phyloP scores from a whole-genome alignment of 2,329 filamentous ascomycete species.

The Emergomyces pasteurianus region DNA sequence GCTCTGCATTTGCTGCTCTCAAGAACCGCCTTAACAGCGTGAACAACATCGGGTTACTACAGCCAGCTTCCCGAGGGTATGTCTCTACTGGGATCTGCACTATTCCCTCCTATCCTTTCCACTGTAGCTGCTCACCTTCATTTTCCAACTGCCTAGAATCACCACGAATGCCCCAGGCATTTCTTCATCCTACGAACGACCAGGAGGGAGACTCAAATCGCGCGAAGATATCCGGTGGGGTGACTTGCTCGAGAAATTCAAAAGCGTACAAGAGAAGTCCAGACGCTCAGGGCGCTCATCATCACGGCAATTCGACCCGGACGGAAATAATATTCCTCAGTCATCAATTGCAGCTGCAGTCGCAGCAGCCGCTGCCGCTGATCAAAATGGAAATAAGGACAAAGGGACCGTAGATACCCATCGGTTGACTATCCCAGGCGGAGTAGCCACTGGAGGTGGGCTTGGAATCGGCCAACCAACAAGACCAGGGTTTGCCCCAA shows the following conservation, averaged over 20 bases:
- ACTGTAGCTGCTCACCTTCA: background rate
- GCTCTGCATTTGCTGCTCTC: conserved; percentile 87
- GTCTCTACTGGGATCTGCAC: conserved; percentile 24
- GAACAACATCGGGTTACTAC: conserved; percentile 89
- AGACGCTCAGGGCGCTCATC: conserved; percentile 53
- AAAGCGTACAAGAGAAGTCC: conserved; percentile 75
- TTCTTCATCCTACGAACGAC: conserved; percentile 51
- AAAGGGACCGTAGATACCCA: conserved; percentile 10
- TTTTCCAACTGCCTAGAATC: background rate
- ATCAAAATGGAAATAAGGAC: conserved; percentile 19
- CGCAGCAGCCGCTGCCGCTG: conserved; percentile 17
- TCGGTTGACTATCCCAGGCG: conserved; percentile 18
- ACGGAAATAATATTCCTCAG: conserved; percentile 31
- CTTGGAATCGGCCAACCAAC: conserved; percentile 6
- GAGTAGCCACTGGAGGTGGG: conserved; percentile 14
- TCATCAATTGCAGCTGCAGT: conserved; percentile 23
- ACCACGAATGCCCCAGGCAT: background rate
- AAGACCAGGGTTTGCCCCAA: background rate
- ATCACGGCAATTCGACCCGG: conserved; percentile 38
- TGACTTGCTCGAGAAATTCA: conserved; percentile 90
- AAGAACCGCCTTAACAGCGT: conserved; percentile 97
- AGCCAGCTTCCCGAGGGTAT: conserved; percentile 69
- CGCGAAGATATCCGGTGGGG: conserved; percentile 87
- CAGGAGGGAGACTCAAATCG: conserved; percentile 54
- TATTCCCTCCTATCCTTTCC: background rate